A percentile compares a stretch with the other conserved stretches of the same genome.
Conservation (phyloP, 441 rosid genomes). For the Metrosideros polymorpha region DNA sequence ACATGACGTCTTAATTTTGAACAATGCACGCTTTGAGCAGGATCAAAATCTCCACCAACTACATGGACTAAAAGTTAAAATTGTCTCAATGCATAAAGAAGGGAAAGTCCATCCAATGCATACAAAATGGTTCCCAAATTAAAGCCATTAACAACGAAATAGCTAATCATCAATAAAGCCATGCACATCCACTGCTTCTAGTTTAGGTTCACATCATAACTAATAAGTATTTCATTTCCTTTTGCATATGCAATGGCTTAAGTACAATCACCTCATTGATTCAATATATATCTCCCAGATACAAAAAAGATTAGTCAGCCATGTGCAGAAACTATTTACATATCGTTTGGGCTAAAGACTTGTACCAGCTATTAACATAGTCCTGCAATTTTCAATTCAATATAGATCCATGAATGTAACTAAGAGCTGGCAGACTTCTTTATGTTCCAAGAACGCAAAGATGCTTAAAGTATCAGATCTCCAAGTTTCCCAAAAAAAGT, state of each 20-base stretch:
- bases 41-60: neutral
- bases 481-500: neutral
- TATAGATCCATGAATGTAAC: neutral
- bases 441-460: neutral
- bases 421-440: neutral
- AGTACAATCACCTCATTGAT: neutral
- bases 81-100: too few relatives aligned
- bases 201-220: neutral
- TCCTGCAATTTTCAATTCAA: neutral
- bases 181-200: neutral
- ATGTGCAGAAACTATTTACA: neutral
- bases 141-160: neutral
- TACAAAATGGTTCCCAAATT: neutral
- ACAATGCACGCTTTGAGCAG: neutral
- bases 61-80: neutral
- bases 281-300: neutral
- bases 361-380: neutral
- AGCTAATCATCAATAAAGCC: neutral
- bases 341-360: neutral
- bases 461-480: neutral
- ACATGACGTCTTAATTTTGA: neutral
- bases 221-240: neutral
- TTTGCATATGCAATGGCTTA: neutral
- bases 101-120: neutral
- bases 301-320: neutral